These are phyloP conservation scores for Coemansia sp. DNA, from an alignment of 192 early-diverging fungal genomes.

Conservation along the genomic window DNA sequence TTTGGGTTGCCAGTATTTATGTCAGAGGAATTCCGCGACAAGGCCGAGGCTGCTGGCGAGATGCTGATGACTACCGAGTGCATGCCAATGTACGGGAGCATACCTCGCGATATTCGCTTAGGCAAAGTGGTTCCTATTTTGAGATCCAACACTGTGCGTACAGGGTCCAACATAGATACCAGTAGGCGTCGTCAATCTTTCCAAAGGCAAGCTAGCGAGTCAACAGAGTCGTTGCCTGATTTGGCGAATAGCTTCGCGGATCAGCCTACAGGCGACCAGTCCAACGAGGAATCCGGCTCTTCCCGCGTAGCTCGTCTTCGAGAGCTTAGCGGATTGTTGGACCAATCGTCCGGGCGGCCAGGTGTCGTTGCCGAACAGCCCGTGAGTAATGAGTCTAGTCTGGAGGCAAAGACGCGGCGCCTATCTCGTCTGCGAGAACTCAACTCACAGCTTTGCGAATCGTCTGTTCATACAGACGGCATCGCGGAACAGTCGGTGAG, in stretches of 20 bases:
- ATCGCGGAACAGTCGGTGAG: not conserved
- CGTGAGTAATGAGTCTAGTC: not conserved
- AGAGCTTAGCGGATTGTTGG: not conserved
- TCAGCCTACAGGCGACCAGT: not conserved
- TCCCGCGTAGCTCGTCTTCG: not conserved
- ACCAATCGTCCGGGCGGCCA: not conserved
- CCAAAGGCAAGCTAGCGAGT: not conserved
- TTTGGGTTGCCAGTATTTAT: conserved; percentile 16
- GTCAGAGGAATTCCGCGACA: conserved; percentile 10
- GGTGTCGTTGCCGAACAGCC: not conserved
- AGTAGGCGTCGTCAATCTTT: not conserved
- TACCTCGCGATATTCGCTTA: not conserved
- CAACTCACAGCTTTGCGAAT: not conserved
- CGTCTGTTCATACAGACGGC: not conserved
- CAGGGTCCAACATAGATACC: not conserved
- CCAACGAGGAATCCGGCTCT: not conserved
- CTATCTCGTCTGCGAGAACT: not conserved
- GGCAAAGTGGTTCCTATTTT: not conserved
- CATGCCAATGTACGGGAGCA: conserved; percentile 2
- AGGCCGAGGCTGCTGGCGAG: conserved; percentile 8
- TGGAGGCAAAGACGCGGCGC: not conserved
- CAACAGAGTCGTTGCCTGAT: not conserved
- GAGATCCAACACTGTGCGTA: not conserved
- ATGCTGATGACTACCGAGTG: not conserved
- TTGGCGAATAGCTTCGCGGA: not conserved